phyloP scores from a whole-genome alignment of 75 land plant species.

The Selaginella tamariscina region DNA sequence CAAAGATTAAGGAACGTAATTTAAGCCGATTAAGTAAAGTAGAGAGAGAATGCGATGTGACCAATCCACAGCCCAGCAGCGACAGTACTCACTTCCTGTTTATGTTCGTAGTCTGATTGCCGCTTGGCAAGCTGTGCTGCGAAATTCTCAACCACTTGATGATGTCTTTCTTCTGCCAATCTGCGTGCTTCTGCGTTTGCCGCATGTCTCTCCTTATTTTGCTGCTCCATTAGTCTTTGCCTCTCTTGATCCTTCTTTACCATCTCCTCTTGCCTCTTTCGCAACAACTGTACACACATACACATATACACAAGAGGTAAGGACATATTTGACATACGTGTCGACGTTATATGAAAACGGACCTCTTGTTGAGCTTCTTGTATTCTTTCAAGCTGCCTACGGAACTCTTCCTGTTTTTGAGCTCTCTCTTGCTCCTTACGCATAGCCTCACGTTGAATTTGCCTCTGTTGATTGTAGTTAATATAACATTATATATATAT shows the following conservation, averaged over 20 bases:
- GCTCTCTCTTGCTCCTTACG: conserved; percentile 19
- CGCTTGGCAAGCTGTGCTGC: conserved; percentile 14
- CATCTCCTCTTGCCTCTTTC: conserved; percentile 22
- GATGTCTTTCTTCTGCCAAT: conserved; percentile 16
- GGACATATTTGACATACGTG: too few relatives aligned
- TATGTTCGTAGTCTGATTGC: conserved; percentile 13
- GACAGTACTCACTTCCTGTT: conserved; percentile 15
- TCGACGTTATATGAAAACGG: background rate
- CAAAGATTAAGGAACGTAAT: background rate
- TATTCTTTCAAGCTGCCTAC: conserved; percentile 18
- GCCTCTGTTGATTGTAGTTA: conserved; percentile 13
- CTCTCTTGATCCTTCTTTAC: conserved; percentile 14
- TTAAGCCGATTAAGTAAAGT: background rate
- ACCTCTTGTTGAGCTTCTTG: conserved; percentile 23
- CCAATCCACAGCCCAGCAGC: background rate
- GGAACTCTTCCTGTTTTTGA: conserved; percentile 18
- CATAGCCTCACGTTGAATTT: conserved; percentile 13
- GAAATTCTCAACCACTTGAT: conserved; percentile 15
- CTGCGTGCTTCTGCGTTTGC: conserved; percentile 16
- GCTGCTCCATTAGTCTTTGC: conserved; percentile 9
- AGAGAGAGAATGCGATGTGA: background rate
- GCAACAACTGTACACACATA: conserved; percentile 12
- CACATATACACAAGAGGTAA: background rate
- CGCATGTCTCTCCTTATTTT: conserved; percentile 12
- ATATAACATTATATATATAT: too few relatives aligned